Conservation (phyloP, 2,329 filamentous ascomycete genomes). For the Epichloe brachyelytri region DNA sequence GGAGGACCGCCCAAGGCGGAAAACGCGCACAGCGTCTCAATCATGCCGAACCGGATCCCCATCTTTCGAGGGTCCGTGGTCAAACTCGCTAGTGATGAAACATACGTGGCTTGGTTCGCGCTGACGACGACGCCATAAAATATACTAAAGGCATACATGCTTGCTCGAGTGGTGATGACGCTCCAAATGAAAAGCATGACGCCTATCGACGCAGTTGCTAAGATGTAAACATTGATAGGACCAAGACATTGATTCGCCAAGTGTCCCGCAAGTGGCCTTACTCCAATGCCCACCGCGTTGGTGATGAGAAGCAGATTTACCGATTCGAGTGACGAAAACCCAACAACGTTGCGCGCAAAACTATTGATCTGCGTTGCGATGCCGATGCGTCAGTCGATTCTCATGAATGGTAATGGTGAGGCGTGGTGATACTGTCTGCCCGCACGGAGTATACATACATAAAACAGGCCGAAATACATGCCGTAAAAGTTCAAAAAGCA, state of each 20-base stretch:
- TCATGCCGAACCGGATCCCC: slow-evolving; percentile 33
- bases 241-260: slow-evolving; percentile 40
- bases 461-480: slow-evolving; percentile 27
- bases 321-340: slow-evolving; percentile 34
- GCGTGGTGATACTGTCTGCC: too few relatives aligned
- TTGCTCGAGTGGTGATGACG: slow-evolving; percentile 27
- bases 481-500: slow-evolving; percentile 29
- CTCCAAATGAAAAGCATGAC: slow-evolving; percentile 43
- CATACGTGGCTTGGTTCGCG: slow-evolving; percentile 6
- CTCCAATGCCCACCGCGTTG: slow-evolving; percentile 42
- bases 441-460: slow-evolving; percentile 16
- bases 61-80: slow-evolving; percentile 30
- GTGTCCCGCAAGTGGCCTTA: slow-evolving; percentile 38
- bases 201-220: slow-evolving; percentile 30
- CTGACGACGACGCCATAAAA: slow-evolving; percentile 32
- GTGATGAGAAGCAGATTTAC: slow-evolving; percentile 43
- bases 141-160: slow-evolving; percentile 31
- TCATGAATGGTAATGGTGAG: not conserved
- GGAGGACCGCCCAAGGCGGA: slow-evolving; percentile 32
- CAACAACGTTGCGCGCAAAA: slow-evolving; percentile 28
- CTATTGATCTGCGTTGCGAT: slow-evolving; percentile 15
- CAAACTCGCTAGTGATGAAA: slow-evolving; percentile 11
- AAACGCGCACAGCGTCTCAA: slow-evolving; percentile 27
- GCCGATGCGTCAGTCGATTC: not conserved
- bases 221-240: slow-evolving; percentile 41